These are phyloP conservation scores for Zhuliangozyma parablackwelliae DNA, from an alignment of 1,139 yeast genomes.

Conservation along the genomic window DNA sequence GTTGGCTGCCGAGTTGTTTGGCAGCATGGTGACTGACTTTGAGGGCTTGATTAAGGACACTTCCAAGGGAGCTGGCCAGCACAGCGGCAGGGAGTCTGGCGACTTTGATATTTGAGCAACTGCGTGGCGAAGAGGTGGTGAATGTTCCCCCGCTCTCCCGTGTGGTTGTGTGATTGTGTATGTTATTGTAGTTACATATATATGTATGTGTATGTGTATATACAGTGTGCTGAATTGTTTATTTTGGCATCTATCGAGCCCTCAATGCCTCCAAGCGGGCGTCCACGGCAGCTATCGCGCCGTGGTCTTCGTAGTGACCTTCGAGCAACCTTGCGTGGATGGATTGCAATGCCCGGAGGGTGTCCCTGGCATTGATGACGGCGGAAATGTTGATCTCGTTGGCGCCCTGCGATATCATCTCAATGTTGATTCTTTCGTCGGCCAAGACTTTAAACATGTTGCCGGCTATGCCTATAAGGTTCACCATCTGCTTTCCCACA, in stretches of 20 bases:
- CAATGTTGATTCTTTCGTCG: constrained; percentile 87
- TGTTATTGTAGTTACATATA: not conserved
- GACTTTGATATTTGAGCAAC: constrained; percentile 39
- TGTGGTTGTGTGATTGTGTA: not conserved
- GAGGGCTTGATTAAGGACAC: constrained; percentile 56
- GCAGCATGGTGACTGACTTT: constrained; percentile 60
- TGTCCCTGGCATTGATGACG: constrained; percentile 80
- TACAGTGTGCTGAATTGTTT: too few relatives aligned
- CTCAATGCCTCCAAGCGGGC: constrained; percentile 34
- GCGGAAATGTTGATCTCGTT: constrained; percentile 96
- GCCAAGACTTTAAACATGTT: constrained; percentile 94
- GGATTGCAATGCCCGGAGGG: constrained; percentile 79
- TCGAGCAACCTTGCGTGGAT: constrained; percentile 77
- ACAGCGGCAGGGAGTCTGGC: constrained; percentile 32
- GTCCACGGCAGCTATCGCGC: constrained; percentile 32
- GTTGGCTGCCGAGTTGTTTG: constrained; percentile 67
- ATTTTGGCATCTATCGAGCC: constrained; percentile 14
- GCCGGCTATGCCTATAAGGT: constrained; percentile 94
- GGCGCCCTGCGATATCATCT: constrained; percentile 98
- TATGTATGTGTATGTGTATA: too few relatives aligned
- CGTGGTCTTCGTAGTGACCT: constrained; percentile 33
- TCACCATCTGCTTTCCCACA: constrained; percentile 97
- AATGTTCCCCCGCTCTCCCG: not conserved
- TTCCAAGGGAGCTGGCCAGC: constrained; percentile 17
- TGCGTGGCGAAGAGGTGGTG: too few relatives aligned